Conservation (phyloP, 768 basidiomycete species). For the Psilocybe sp. region DNA sequence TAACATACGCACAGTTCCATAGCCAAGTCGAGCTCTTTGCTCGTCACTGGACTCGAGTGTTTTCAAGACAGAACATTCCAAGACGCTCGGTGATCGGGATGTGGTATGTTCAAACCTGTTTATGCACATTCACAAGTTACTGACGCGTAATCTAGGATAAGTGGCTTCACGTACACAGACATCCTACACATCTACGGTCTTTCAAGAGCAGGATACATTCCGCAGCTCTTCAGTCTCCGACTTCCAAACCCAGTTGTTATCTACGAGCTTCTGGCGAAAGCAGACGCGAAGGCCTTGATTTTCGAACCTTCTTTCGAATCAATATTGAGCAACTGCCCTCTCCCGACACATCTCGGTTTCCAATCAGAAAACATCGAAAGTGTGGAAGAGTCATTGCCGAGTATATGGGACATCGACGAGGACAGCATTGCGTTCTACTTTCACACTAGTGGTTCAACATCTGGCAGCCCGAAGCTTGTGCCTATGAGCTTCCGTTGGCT, state of each 20-base stretch:
- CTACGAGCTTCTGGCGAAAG: slow-evolving; percentile 63
- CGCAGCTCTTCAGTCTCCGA: slow-evolving; percentile 76
- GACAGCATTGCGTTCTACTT: slow-evolving; percentile 63
- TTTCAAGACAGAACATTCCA: slow-evolving; percentile 44
- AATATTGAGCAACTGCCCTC: slow-evolving; percentile 40
- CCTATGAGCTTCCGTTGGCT: slow-evolving; percentile 71
- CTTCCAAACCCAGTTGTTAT: slow-evolving; percentile 71
- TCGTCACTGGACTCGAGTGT: slow-evolving; percentile 55
- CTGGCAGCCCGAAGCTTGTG: slow-evolving; percentile 79
- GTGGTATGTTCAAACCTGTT: slow-evolving; percentile 48
- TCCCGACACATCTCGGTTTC: slow-evolving; percentile 48
- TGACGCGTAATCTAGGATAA: slow-evolving; percentile 47
- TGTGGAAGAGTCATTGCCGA: slow-evolving; percentile 39
- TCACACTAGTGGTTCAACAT: slow-evolving; percentile 81
- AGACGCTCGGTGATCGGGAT: slow-evolving; percentile 64
- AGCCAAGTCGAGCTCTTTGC: slow-evolving; percentile 65
- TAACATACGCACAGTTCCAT: slow-evolving; percentile 65
- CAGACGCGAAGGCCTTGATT: slow-evolving; percentile 62
- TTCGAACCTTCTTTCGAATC: slow-evolving; percentile 56
- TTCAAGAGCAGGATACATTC: slow-evolving; percentile 73
- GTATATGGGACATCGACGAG: slow-evolving; percentile 31
- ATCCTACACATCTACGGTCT: slow-evolving; percentile 73
- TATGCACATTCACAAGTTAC: slow-evolving; percentile 3
- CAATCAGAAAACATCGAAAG: slow-evolving; percentile 33
- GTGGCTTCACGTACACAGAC: slow-evolving; percentile 70